A percentile compares a stretch with the other conserved stretches of the same genome.
phyloP scores from a whole-genome alignment of 2,329 filamentous ascomycete genomes.

The Claviceps citrina region DNA sequence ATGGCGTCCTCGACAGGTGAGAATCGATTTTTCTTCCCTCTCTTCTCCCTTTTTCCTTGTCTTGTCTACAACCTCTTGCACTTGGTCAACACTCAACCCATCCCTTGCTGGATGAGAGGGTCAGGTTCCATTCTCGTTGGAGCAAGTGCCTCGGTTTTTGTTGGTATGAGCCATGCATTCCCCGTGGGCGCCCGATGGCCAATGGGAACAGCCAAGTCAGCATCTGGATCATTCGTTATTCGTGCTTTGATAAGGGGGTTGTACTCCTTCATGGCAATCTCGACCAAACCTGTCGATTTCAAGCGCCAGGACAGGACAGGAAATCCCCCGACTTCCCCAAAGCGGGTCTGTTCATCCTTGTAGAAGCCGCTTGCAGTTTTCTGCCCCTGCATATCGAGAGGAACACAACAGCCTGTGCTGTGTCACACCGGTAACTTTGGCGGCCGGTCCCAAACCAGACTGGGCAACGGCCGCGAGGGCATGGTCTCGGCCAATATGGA shows the following conservation, averaged over 20 bases:
- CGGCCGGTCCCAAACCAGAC: not conserved
- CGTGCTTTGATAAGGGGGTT: too few relatives aligned
- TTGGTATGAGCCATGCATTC: conserved; percentile 1
- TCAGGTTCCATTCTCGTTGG: not conserved
- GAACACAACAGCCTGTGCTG: not conserved
- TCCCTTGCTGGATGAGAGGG: not conserved
- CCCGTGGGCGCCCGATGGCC: conserved; percentile 15
- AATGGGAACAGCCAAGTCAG: conserved; percentile 24
- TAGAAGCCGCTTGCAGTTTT: not conserved
- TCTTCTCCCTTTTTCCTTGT: too few relatives aligned
- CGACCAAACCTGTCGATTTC: conserved; percentile 33
- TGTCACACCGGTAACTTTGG: not conserved
- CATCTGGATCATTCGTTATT: too few relatives aligned
- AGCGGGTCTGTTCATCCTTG: conserved; percentile 7
- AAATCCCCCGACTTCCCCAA: conserved; percentile 14
- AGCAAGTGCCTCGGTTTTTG: not conserved
- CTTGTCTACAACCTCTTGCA: conserved; percentile 8
- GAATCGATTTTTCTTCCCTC: conserved; percentile 18
- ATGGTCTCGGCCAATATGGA: too few relatives aligned
- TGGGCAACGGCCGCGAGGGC: not conserved
- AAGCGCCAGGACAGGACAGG: conserved; percentile 34
- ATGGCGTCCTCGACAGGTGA: conserved; percentile 84
- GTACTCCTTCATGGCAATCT: too few relatives aligned
- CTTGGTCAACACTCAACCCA: not conserved
- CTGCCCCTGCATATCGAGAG: not conserved